Evolutionary conservation across 1,284 basidiomycete genomes (phyloP).

Genomic region (Sphaerobolus stellatus): DNA sequence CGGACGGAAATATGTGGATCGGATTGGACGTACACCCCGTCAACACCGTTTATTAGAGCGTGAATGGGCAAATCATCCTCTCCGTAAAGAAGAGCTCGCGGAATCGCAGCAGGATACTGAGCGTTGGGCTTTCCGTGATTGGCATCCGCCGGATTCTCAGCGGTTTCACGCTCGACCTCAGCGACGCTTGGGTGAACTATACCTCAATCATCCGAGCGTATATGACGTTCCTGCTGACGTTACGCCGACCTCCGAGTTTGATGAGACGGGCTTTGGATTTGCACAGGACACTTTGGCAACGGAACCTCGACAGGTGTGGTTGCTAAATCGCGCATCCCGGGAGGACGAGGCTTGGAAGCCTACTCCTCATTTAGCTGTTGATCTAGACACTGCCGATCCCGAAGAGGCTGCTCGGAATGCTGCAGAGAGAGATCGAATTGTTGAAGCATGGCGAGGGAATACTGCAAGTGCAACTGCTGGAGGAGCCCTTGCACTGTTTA

Average conservation of each 20-base stretch:
- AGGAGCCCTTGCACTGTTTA: conserved; percentile 14
- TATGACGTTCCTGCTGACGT: neutral
- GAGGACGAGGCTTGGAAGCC: conserved; percentile 1
- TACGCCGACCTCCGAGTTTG: neutral
- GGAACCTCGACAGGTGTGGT: neutral
- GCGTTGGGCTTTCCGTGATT: conserved; percentile 17
- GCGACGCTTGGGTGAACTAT: neutral
- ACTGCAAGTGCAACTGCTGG: conserved; percentile 12
- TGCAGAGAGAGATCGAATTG: conserved; percentile 11
- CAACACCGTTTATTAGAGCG: conserved; percentile 17
- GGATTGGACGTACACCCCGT: conserved; percentile 47
- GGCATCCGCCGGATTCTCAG: conserved; percentile 6
- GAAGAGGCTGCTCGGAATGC: conserved; percentile 12
- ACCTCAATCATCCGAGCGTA: conserved; percentile 10
- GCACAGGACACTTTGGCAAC: neutral
- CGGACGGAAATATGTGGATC: conserved; percentile 78
- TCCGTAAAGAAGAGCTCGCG: conserved; percentile 16
- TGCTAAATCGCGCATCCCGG: neutral
- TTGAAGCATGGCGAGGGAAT: conserved; percentile 12
- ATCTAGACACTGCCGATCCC: conserved; percentile 1
- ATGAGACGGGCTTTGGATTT: neutral
- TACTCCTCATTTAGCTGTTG: neutral
- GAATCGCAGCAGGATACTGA: conserved; percentile 28
- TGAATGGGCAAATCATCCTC: conserved; percentile 18
- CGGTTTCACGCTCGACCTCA: neutral